A percentile compares a stretch with the other conserved stretches of the same genome.
phyloP scores from a whole-genome alignment of 768 basidiomycete genomes.

The Suillus brevipes region DNA sequence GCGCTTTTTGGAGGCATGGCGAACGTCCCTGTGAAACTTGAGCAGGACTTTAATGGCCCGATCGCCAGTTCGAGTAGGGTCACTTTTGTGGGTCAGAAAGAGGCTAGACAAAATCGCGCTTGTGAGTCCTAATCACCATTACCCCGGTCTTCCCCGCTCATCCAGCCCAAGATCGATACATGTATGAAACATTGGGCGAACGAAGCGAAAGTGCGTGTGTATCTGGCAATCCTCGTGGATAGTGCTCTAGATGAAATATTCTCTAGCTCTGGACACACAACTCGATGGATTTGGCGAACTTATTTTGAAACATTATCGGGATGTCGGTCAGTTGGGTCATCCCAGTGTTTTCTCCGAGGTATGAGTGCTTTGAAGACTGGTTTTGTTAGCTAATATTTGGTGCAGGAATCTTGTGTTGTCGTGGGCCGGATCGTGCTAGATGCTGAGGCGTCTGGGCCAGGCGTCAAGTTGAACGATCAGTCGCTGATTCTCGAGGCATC shows the following conservation, averaged over 20 bases:
- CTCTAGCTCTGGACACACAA: slow-evolving; percentile 74
- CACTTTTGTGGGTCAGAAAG: slow-evolving; percentile 30
- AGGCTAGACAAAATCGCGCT: slow-evolving; percentile 37
- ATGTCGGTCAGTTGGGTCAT: slow-evolving; percentile 74
- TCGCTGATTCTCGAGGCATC: slow-evolving; percentile 83
- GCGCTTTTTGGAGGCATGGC: background rate
- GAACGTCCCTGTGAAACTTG: background rate
- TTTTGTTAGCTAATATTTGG: slow-evolving; percentile 3
- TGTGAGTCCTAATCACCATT: slow-evolving; percentile 46
- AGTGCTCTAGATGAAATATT: slow-evolving; percentile 2
- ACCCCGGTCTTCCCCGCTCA: slow-evolving; percentile 1
- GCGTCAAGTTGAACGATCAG: slow-evolving; percentile 69
- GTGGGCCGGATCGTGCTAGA: slow-evolving; percentile 78
- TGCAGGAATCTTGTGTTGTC: slow-evolving; percentile 62
- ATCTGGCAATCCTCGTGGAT: background rate
- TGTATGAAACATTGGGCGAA: slow-evolving; percentile 89
- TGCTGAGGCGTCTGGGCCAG: slow-evolving; percentile 53
- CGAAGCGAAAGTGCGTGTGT: slow-evolving; percentile 68
- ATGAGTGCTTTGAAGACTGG: slow-evolving; percentile 9
- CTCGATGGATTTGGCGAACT: slow-evolving; percentile 86
- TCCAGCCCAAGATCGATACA: slow-evolving; percentile 69
- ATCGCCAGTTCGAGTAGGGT: slow-evolving; percentile 31
- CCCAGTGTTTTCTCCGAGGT: slow-evolving; percentile 62
- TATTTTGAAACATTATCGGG: slow-evolving; percentile 63
- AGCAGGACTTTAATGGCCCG: slow-evolving; percentile 6